These are phyloP conservation scores for Pleurotus citrinopileatus DNA, from an alignment of 768 basidiomycete species.

Conservation along the genomic window DNA sequence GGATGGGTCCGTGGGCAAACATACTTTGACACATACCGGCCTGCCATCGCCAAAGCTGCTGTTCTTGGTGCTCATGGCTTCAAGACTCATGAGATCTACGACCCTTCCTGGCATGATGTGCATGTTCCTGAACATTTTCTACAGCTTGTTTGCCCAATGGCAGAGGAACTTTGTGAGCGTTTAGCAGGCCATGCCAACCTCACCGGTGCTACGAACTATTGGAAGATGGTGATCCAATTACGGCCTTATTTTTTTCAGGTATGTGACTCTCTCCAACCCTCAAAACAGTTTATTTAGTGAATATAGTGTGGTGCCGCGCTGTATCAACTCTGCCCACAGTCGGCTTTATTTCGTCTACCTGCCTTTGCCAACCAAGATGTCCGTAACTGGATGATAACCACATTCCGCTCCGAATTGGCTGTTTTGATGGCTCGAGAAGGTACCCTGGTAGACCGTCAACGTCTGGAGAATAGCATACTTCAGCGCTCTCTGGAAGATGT, in stretches of 20 bases:
- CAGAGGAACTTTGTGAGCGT: conserved; percentile 10
- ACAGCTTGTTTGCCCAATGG: conserved; percentile 13
- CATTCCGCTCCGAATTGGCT: conserved; percentile 19
- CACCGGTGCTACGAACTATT: conserved; percentile 19
- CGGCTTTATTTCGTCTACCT: conserved; percentile 24
- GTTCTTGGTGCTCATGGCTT: conserved; percentile 16
- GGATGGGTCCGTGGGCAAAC: conserved; percentile 22
- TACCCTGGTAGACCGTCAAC: conserved; percentile 15
- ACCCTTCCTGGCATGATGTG: conserved; percentile 14
- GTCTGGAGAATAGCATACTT: conserved; percentile 20
- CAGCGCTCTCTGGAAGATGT: conserved; percentile 17
- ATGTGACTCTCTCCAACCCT: not conserved
- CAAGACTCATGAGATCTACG: conserved; percentile 14
- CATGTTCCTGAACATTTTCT: conserved; percentile 15
- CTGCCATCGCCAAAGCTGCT: conserved; percentile 22
- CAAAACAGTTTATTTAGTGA: not conserved
- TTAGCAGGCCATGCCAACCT: conserved; percentile 12
- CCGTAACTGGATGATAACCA: conserved; percentile 22
- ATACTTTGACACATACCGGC: conserved; percentile 20
- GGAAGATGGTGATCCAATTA: conserved; percentile 19
- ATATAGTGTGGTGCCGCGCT: conserved; percentile 24
- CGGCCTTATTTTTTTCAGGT: conserved; percentile 21
- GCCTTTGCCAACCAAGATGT: conserved; percentile 22
- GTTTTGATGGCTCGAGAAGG: conserved; percentile 18
- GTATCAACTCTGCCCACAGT: conserved; percentile 19